Conservation (phyloP, 805 yeast species). For the Wickerhamiella siamensis region DNA sequence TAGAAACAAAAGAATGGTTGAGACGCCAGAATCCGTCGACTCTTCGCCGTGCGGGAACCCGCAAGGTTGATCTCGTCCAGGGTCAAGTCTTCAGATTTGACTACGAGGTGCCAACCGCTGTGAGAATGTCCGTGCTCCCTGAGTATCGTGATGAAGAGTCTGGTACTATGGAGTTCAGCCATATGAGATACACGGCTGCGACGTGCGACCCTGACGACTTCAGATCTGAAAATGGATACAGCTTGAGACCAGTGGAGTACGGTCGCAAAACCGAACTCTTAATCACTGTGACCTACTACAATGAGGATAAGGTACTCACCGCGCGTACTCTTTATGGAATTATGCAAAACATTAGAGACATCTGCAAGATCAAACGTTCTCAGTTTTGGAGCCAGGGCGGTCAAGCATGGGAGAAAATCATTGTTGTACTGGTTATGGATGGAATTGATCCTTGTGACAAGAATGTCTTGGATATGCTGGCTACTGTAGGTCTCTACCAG, state of each 20-base stretch:
- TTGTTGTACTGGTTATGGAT: conserved; percentile 48
- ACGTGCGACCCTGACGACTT: conserved; percentile 59
- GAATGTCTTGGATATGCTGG: conserved; percentile 45
- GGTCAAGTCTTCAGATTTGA: conserved; percentile 25
- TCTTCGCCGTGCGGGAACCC: conserved; percentile 24
- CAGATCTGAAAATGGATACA: conserved; percentile 37
- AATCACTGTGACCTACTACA: conserved; percentile 51
- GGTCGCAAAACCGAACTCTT: conserved; percentile 47
- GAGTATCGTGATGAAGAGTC: conserved; percentile 31
- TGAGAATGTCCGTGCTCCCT: conserved; percentile 26
- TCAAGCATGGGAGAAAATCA: conserved; percentile 49
- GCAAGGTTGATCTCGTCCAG: conserved; percentile 26
- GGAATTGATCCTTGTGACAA: conserved; percentile 54
- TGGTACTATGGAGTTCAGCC: conserved; percentile 37
- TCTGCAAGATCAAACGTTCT: conserved; percentile 35
- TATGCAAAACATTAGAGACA: conserved; percentile 48
- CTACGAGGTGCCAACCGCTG: conserved; percentile 30
- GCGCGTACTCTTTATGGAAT: conserved; percentile 51
- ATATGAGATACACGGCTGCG: conserved; percentile 50
- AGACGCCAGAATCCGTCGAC: conserved; percentile 21
- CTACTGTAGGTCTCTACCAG: conserved; percentile 52
- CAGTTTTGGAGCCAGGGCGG: conserved; percentile 36
- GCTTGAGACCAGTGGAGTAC: conserved; percentile 41
- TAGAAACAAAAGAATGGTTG: conserved; percentile 14
- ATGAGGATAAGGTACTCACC: conserved; percentile 48